phyloP scores from a whole-genome alignment of 306 rosid species.

The Rubus idaeus region DNA sequence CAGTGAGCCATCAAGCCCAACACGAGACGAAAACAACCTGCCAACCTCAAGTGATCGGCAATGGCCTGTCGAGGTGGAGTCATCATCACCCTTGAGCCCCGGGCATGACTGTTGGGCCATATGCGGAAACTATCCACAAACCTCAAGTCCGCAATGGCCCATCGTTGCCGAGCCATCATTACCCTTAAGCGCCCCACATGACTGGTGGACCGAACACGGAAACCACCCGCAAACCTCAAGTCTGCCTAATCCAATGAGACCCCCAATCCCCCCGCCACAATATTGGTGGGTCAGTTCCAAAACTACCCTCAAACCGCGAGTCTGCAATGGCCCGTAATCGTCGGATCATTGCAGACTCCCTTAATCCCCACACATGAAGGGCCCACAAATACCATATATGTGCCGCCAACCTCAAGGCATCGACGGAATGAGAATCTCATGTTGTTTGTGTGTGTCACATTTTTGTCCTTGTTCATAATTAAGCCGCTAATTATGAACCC shows the following conservation, averaged over 20 bases:
- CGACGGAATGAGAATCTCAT: no score
- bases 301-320: neutral
- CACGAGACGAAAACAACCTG: neutral
- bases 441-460: no score
- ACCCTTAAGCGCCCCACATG: neutral
- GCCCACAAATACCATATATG: no score
- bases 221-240: neutral
- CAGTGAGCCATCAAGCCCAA: neutral
- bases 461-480: no score
- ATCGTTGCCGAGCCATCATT: neutral
- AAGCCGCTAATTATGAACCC: no score
- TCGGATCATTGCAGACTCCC: no score
- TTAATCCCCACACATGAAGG: no score
- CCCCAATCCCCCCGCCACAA: neutral
- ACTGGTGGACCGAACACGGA: neutral
- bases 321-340: neutral
- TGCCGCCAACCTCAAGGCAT: no score
- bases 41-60: neutral
- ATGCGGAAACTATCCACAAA: neutral
- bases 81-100: neutral
- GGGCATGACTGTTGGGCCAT: neutral
- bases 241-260: no score
- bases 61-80: neutral
- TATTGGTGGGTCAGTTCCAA: neutral
- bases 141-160: neutral